Evolutionary conservation across 305 asterid genomes (phyloP).

Genomic region (Fraxinus floribunda): DNA sequence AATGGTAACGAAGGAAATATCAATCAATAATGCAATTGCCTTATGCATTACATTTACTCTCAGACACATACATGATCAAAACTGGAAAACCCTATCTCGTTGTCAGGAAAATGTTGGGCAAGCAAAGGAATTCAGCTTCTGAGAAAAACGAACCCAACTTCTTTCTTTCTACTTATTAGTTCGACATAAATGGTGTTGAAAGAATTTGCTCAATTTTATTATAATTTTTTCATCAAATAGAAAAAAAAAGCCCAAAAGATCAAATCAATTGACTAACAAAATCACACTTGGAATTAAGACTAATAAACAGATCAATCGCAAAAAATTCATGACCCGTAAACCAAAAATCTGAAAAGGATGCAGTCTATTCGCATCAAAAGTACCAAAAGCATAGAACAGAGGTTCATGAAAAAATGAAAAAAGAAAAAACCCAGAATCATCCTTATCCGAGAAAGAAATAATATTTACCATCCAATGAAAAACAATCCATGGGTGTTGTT

Average conservation of each 20-base stretch:
- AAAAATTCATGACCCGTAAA: slow-evolving; percentile 28
- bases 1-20: background rate
- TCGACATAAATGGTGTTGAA: background rate
- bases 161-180: slow-evolving; percentile 7
- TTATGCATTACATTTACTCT: slow-evolving; percentile 1
- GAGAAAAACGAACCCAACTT: slow-evolving; percentile 6
- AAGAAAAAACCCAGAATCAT: slow-evolving; percentile 1
- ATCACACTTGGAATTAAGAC: slow-evolving; percentile 27
- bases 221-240: slow-evolving; percentile 18
- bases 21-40: background rate
- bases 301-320: slow-evolving; percentile 41
- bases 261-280: slow-evolving; percentile 8
- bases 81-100: background rate
- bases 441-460: background rate
- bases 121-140: slow-evolving; percentile 3
- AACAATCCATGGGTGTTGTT: slow-evolving; percentile 38
- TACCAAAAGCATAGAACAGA: slow-evolving; percentile 26
- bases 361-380: slow-evolving; percentile 24
- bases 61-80: background rate
- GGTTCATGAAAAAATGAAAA: background rate
- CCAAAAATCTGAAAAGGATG: slow-evolving; percentile 2
- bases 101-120: slow-evolving; percentile 13
- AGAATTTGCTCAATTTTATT: background rate
- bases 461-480: slow-evolving; percentile 47
- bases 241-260: background rate